Evolutionary conservation across 2,329 filamentous ascomycete genomes (phyloP).

Genomic region (Aspergillus ustus): DNA sequence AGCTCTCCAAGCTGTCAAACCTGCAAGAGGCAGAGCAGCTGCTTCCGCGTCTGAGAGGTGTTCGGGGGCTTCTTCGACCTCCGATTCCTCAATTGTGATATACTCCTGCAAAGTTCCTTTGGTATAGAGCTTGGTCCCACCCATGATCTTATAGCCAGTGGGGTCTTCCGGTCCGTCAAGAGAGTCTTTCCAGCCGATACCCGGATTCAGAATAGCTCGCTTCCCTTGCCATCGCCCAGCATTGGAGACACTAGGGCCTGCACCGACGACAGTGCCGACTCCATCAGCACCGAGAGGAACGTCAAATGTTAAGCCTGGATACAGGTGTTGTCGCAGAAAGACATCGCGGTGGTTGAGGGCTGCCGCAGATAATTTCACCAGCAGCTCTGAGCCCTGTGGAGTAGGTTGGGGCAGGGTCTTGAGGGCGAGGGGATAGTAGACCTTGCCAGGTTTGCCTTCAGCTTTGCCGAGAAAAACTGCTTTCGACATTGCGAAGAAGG

Average conservation of each 20-base stretch:
- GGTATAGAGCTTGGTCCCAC: constrained; percentile 65
- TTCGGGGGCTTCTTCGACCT: constrained; percentile 75
- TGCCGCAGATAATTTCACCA: constrained; percentile 76
- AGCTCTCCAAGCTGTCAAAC: constrained; percentile 86
- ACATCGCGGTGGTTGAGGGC: constrained; percentile 95
- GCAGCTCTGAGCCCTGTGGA: constrained; percentile 69
- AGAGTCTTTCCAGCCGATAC: constrained; percentile 74
- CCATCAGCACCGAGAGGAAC: constrained; percentile 83
- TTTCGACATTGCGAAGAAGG: constrained; percentile 45
- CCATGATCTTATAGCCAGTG: constrained; percentile 45
- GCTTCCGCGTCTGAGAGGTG: constrained; percentile 76
- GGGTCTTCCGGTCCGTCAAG: constrained; percentile 73
- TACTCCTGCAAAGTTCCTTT: constrained; percentile 77
- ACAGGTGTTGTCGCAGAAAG: constrained; percentile 90
- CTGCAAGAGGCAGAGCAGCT: constrained; percentile 82
- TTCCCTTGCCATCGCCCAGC: constrained; percentile 64
- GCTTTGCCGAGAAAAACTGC: constrained; percentile 53
- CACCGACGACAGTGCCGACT: constrained; percentile 70
- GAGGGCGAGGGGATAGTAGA: constrained; percentile 66
- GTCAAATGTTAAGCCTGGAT: constrained; percentile 81
- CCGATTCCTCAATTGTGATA: constrained; percentile 68
- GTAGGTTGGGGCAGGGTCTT: constrained; percentile 66
- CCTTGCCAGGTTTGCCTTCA: constrained; percentile 68
- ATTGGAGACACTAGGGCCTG: constrained; percentile 59
- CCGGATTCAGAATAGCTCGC: constrained; percentile 78